Conservation (phyloP, 176 grass and related monocot genomes). For the Raddia guianensis region DNA sequence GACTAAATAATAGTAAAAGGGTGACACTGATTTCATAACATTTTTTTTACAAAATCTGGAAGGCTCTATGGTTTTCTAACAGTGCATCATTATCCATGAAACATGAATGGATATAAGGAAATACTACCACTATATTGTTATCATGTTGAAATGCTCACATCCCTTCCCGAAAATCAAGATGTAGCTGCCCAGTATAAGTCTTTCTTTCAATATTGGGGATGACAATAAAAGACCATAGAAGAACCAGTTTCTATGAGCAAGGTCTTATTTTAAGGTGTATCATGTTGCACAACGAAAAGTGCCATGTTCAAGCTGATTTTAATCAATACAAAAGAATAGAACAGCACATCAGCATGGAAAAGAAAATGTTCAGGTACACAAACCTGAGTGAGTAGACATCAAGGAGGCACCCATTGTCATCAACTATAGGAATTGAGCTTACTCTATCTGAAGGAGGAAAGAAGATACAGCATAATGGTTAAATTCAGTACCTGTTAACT, state of each 20-base stretch:
- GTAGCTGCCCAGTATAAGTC: neutral
- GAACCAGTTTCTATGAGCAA: neutral
- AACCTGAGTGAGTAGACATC: slow-evolving; percentile 70
- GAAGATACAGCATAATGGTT: slow-evolving; percentile 11
- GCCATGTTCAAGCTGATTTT: slow-evolving; percentile 12
- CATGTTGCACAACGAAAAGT: neutral
- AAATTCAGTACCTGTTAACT: neutral
- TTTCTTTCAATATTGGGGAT: slow-evolving; percentile 1
- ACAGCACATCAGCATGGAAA: slow-evolving; percentile 23
- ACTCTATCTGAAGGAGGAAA: slow-evolving; percentile 48
- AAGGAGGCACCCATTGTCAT: slow-evolving; percentile 54
- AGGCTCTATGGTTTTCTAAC: slow-evolving; percentile 10
- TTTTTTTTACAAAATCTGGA: neutral
- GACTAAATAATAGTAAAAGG: neutral
- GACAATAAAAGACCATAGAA: neutral
- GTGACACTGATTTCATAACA: neutral
- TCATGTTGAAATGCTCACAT: neutral
- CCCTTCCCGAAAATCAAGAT: neutral
- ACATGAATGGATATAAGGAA: slow-evolving; percentile 35
- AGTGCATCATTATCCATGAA: slow-evolving; percentile 18
- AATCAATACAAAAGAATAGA: slow-evolving; percentile 26
- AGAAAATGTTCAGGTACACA: slow-evolving; percentile 29
- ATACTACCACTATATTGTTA: slow-evolving; percentile 26
- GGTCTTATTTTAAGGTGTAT: neutral
- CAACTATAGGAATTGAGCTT: slow-evolving; percentile 71